Conservation (phyloP, 768 basidiomycete genomes). For the Ephemerocybe angulata region DNA sequence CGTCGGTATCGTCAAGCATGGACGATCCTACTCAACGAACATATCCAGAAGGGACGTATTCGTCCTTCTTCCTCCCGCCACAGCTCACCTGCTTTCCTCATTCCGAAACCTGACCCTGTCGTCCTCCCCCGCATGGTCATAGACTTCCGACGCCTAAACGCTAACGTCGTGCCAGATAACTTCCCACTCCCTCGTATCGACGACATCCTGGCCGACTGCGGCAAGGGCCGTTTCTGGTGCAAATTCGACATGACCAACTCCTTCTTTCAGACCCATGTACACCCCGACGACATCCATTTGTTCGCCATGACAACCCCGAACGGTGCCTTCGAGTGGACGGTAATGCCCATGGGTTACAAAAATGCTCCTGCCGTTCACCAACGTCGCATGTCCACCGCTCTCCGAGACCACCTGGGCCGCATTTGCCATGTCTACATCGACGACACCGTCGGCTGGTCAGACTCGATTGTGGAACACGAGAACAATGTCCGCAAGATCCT, state of each 20-base stretch:
- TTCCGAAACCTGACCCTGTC: too few relatives aligned
- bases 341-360: conserved; percentile 33
- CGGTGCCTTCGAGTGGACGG: conserved; percentile 32
- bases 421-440: too few relatives aligned
- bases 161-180: conserved; percentile 7
- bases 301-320: conserved; percentile 25
- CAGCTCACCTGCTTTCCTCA: conserved; percentile 25
- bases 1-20: conserved; percentile 12
- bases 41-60: too few relatives aligned
- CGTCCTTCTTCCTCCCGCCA: conserved; percentile 22
- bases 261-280: too few relatives aligned
- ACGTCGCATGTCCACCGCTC: conserved; percentile 26
- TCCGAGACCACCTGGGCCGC: conserved; percentile 30
- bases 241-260: conserved; percentile 42
- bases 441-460: conserved; percentile 43
- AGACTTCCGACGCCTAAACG: too few relatives aligned
- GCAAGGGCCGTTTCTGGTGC: conserved; percentile 30
- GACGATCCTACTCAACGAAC: conserved; percentile 29
- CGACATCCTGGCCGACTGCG: conserved; percentile 28
- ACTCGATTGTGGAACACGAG: conserved; percentile 30
- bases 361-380: conserved; percentile 31
- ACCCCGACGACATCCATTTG: too few relatives aligned
- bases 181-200: conserved; percentile 15
- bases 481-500: conserved; percentile 23
- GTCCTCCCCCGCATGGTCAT: too few relatives aligned